Base-by-base conservation (phyloP, 2,329 filamentous ascomycete genomes). In the Balansia obtecta region DNA sequence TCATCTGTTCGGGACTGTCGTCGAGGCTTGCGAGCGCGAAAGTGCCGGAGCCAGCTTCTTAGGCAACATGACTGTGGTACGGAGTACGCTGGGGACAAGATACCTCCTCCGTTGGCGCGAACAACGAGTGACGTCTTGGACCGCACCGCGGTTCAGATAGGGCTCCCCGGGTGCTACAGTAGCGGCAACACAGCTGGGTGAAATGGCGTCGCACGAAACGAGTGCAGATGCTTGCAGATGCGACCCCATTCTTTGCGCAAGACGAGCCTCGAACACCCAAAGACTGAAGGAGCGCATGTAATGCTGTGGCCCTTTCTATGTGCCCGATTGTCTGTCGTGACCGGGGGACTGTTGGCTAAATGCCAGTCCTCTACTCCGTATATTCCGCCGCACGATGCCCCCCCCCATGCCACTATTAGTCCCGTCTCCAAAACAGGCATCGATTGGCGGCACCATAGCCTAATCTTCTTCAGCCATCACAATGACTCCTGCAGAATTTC, bases 21-120 rank as follows among this genome's bases (percentile, higher is more conserved):
- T 61, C 61, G 18, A 66, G 44, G 48, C 65, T 63, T 1, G 58
- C 32, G 32, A n/a, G n/a, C n/a, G n/a, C n/a, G n/a, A n/a, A n/a
- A n/a, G n/a, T n/a, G n/a, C n/a, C n/a, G n/a, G n/a, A n/a, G n/a
- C n/a, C n/a, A n/a, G n/a, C n/a, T n/a, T n/a, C n/a, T n/a, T n/a
- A n/a, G n/a, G n/a, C n/a, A n/a, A n/a, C n/a, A n/a, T n/a, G n/a
- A n/a, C n/a, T n/a, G n/a, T n/a, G n/a, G n/a, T n/a, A n/a, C n/a
- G n/a, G n/a, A n/a, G n/a, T n/a, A n/a, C n/a, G n/a, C n/a, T n/a
- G n/a, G n/a, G n/a, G n/a, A n/a, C n/a, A n/a, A n/a, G n/a, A n/a
- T n/a, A n/a, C n/a, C n/a, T n/a, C n/a, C n/a, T n/a, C n/a, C n/a
- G n/a, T n/a, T n/a, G n/a, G n/a, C n/a, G n/a, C n/a, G n/a, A n/a